Base-by-base conservation (phyloP, 345 rosid genomes). In the rapeseed (Brassica napus) region DNA sequence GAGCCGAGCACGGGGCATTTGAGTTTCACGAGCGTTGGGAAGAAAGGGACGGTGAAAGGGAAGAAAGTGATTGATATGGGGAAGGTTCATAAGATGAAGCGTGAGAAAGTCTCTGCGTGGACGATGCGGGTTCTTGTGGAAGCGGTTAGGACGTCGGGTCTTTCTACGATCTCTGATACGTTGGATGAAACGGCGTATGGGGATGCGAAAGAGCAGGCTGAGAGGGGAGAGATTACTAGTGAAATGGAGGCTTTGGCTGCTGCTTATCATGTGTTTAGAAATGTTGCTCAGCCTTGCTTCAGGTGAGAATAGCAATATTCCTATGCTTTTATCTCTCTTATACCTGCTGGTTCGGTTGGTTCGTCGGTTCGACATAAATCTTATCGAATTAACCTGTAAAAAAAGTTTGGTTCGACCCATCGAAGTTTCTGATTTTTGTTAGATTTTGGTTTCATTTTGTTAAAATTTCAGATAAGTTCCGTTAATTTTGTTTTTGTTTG, bases 81-180 rank as follows among this genome's bases (percentile, higher is more conserved):
- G 54, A 85, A 83, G 71, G 77, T 92, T 70, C 94, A 92, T 70
- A 82, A 82, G 76, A 83, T 94, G 88, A 92, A 92, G 77, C 87
- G 84, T 31, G 97, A 91, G 60, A 94, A 89, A 80, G 97, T 94
- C 59, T 90, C 98, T 0, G 87, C 96, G 68, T 94, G 98, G 98
- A 91, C 90, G 2, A 91, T 94, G 97, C 87, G 92, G 82, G 86
- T 87, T 37, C 79, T 94, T 81, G 86, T 89, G 11, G 97, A 94
- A 69, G 88, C 93, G 0, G 87, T 91, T 61, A 88, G 86, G 62
- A 91, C 81, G 68, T 86, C 97, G 0, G 88, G 93, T 47, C 85
- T 92, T 8, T 84, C 92, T 5, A 89, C 94, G 39, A 85, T 94
- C 79, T 94, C 98, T n/a, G 85, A 89, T 28, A 62, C 92, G 4